Percentiles rank a stretch among this genome's conserved stretches.
Evolutionary conservation across 495 filamentous ascomycete species (phyloP).

Genomic region (Pseudoneurospora amorphoporcata): DNA sequence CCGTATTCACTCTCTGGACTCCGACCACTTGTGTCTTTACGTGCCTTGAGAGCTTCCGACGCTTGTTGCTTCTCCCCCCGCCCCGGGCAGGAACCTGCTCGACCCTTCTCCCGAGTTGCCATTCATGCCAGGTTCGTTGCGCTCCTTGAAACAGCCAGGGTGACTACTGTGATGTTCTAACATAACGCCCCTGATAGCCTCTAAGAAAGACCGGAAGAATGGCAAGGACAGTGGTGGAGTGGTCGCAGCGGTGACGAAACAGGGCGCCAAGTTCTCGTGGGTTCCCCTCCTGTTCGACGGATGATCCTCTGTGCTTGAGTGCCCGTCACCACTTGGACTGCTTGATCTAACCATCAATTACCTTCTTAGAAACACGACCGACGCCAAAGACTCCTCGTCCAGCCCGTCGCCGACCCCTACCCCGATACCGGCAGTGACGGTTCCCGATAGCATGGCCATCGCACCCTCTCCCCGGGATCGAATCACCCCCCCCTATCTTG

Average conservation of each 20-base stretch:
- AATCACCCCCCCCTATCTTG: slow-evolving; percentile 30
- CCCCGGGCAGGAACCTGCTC: slow-evolving; percentile 31
- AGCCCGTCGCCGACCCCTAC: slow-evolving; percentile 28
- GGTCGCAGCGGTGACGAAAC: slow-evolving; percentile 42
- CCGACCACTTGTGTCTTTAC: background rate
- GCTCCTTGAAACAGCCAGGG: background rate
- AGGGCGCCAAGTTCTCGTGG: slow-evolving; percentile 40
- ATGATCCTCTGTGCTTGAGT: background rate
- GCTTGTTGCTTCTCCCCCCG: slow-evolving; percentile 2
- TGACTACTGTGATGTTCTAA: background rate
- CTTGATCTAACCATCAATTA: background rate
- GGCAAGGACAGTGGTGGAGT: slow-evolving; percentile 40
- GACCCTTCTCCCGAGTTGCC: slow-evolving; percentile 11
- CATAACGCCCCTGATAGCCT: slow-evolving; percentile 15
- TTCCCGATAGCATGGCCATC: background rate
- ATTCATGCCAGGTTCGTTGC: slow-evolving; percentile 38
- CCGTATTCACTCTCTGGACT: background rate
- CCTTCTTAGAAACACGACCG: slow-evolving; percentile 16
- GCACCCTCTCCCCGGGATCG: slow-evolving; percentile 10
- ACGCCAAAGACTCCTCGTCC: slow-evolving; percentile 27
- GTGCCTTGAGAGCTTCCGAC: background rate
- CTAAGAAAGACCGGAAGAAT: slow-evolving; percentile 44
- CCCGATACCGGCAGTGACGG: background rate
- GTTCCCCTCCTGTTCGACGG: slow-evolving; percentile 11
- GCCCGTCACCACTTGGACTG: background rate